Evolutionary conservation across 768 basidiomycete species (phyloP).

Genomic region (Botryobasidium botryosum): DNA sequence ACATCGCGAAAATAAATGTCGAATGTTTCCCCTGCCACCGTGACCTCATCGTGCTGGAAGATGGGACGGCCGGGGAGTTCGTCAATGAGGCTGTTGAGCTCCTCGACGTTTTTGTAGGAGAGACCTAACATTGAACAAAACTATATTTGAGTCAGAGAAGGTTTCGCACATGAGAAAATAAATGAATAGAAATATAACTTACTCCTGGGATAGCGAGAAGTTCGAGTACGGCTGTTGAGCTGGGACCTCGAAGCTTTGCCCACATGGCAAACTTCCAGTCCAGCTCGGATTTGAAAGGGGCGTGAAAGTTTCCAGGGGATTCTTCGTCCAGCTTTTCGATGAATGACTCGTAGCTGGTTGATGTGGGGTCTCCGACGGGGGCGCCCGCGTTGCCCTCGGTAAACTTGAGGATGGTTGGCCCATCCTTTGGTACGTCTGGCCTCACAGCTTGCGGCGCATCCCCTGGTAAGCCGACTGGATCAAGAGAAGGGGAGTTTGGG

Average conservation of each 20-base stretch:
- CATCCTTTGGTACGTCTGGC: too few relatives aligned
- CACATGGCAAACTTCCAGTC: not conserved
- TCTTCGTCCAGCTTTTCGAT: too few relatives aligned
- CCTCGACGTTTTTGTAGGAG: not conserved
- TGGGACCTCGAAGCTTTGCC: not conserved
- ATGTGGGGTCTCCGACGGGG: too few relatives aligned
- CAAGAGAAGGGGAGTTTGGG: too few relatives aligned
- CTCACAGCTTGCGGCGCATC: too few relatives aligned
- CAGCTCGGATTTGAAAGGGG: not conserved
- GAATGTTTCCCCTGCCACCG: not conserved
- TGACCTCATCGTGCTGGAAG: not conserved
- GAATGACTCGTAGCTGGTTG: too few relatives aligned
- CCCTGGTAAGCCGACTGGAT: too few relatives aligned
- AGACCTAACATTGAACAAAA: not conserved
- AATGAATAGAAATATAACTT: not conserved
- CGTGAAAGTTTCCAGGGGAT: too few relatives aligned
- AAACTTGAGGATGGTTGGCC: too few relatives aligned
- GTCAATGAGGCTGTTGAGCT: conserved; percentile 1
- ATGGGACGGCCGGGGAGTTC: not conserved
- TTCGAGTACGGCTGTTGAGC: not conserved
- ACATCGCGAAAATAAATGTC: not conserved
- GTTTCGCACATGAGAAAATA: not conserved
- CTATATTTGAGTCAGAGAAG: not conserved
- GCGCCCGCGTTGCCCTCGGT: too few relatives aligned
- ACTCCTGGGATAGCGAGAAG: not conserved